Conservation (phyloP, 2,329 filamentous ascomycete species). For the Camillea tinctor region DNA sequence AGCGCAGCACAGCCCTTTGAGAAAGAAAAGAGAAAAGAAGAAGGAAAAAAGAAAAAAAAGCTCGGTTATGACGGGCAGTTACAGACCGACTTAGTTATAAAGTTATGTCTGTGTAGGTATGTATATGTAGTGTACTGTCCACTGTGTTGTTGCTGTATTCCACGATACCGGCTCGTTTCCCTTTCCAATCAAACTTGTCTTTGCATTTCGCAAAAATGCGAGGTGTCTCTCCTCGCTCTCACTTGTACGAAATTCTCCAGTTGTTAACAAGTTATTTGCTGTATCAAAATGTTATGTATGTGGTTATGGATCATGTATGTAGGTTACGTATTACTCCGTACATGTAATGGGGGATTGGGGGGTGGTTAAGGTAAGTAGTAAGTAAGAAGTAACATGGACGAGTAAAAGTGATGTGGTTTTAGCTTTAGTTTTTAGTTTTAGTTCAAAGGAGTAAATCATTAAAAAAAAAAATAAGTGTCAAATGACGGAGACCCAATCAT, state of each 20-base stretch:
- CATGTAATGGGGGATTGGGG: neutral
- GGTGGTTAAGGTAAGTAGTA: too few species aligned
- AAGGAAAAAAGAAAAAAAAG: too few species aligned
- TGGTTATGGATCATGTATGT: too few species aligned
- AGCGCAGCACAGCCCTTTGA: slow-evolving; percentile 3
- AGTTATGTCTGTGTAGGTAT: too few species aligned
- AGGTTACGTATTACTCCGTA: too few species aligned
- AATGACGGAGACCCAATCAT: neutral
- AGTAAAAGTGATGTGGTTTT: neutral
- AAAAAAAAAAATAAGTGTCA: neutral
- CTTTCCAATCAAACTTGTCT: too few species aligned
- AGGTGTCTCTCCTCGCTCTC: neutral
- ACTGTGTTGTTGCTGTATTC: too few species aligned
- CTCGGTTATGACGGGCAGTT: slow-evolving; percentile 13
- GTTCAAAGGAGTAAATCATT: neutral
- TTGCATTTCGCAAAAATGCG: neutral
- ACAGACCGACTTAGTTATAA: neutral
- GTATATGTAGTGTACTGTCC: too few species aligned
- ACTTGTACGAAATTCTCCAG: neutral
- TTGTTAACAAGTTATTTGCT: neutral
- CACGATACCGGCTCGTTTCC: neutral
- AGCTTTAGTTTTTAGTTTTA: neutral
- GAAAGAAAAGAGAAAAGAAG: too few species aligned
- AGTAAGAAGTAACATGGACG: too few species aligned
- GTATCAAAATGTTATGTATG: too few species aligned